These are phyloP conservation scores for Lactarius sanguifluus DNA, from an alignment of 768 basidiomycete species.

Conservation along the genomic window DNA sequence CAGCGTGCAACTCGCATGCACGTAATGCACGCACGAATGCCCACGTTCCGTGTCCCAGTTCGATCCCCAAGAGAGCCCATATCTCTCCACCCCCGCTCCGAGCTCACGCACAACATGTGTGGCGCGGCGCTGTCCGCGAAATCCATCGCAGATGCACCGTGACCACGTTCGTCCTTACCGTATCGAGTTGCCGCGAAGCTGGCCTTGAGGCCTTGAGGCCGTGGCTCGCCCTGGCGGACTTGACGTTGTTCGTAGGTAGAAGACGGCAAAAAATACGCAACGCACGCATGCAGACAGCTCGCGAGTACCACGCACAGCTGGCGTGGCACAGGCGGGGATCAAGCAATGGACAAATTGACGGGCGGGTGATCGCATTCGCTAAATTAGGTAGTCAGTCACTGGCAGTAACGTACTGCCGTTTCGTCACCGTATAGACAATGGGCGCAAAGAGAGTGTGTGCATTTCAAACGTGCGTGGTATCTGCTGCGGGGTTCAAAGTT, in stretches of 20 bases:
- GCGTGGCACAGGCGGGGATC: neutral
- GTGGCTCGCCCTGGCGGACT: neutral
- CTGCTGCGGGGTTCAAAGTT: neutral
- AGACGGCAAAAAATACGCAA: neutral
- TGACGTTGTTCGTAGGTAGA: neutral
- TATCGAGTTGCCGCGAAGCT: neutral
- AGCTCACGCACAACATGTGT: constrained; percentile 1
- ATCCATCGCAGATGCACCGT: neutral
- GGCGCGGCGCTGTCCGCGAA: constrained; percentile 19
- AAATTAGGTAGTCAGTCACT: neutral
- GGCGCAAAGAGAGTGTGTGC: neutral
- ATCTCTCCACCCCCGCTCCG: neutral
- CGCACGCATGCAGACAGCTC: neutral
- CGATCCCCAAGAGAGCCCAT: neutral
- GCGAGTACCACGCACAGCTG: neutral
- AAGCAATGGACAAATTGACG: neutral
- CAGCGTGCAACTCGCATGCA: neutral
- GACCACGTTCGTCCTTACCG: neutral
- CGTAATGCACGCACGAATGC: neutral
- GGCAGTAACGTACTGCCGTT: neutral
- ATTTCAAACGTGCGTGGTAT: neutral
- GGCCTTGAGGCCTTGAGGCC: constrained; percentile 4
- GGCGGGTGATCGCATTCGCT: neutral
- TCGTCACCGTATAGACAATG: neutral
- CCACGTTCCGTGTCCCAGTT: neutral